These are phyloP conservation scores for Pichia gijzeniarum DNA, from an alignment of 805 yeast genomes.

Conservation along the genomic window DNA sequence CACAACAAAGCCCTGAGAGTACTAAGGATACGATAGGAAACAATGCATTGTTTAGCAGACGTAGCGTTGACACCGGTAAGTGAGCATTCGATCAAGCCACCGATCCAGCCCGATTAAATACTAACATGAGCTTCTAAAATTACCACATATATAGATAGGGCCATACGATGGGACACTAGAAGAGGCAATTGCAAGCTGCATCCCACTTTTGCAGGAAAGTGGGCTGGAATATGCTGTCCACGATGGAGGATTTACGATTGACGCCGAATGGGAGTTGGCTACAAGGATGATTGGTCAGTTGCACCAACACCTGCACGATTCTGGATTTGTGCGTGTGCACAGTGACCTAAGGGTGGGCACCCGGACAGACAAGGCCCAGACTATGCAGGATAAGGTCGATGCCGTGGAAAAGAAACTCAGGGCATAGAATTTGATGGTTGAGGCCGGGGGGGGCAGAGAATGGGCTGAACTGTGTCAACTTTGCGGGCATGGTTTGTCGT, in stretches of 20 bases:
- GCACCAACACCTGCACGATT: conserved; percentile 63
- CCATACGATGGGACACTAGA: conserved; percentile 71
- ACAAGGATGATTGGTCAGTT: conserved; percentile 69
- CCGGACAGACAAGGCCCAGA: conserved; percentile 66
- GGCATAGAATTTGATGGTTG: too few relatives aligned
- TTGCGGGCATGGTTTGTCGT: neutral
- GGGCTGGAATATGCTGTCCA: conserved; percentile 65
- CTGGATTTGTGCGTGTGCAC: conserved; percentile 72
- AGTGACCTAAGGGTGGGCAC: conserved; percentile 84
- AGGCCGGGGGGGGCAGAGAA: too few relatives aligned
- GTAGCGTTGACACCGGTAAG: conserved; percentile 76
- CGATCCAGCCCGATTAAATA: neutral
- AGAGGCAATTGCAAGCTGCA: conserved; percentile 66
- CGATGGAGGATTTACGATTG: conserved; percentile 82
- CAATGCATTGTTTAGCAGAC: conserved; percentile 71
- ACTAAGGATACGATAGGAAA: too few relatives aligned
- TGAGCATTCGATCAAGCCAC: conserved; percentile 8
- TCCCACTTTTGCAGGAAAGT: conserved; percentile 52
- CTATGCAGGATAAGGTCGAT: conserved; percentile 66
- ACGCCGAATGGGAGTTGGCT: conserved; percentile 87
- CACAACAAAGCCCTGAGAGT: too few relatives aligned
- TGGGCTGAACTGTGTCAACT: too few relatives aligned
- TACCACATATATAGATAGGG: conserved; percentile 47
- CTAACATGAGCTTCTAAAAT: neutral
- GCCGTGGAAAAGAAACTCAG: conserved; percentile 50